Percentiles rank a stretch among this genome's conserved stretches.
Conservation (phyloP, 176 grass and related monocot species). For the Oryza rufipogon region DNA sequence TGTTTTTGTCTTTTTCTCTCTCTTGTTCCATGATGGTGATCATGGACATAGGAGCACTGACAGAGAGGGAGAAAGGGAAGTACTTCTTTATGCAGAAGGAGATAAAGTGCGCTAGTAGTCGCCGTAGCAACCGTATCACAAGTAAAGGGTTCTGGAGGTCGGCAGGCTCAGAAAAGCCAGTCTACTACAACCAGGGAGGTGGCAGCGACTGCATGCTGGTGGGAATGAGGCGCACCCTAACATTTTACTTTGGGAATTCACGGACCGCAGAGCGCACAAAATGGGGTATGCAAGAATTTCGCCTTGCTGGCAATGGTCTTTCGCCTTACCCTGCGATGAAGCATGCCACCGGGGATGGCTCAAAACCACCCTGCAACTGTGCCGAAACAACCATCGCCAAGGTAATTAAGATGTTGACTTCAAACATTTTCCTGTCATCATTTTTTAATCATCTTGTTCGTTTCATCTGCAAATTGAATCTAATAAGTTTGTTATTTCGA, state of each 20-base stretch:
- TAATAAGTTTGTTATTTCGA: no score
- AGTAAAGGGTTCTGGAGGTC: slow-evolving; percentile 61
- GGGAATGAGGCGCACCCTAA: slow-evolving; percentile 45
- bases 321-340: background rate
- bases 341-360: background rate
- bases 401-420: background rate
- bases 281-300: slow-evolving; percentile 70
- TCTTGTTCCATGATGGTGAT: background rate
- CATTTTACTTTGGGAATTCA: slow-evolving; percentile 48
- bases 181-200: background rate
- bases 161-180: slow-evolving; percentile 36
- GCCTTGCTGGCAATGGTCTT: background rate
- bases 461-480: background rate
- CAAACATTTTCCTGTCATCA: background rate
- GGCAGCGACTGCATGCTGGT: slow-evolving; percentile 31
- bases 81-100: slow-evolving; percentile 53
- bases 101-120: background rate
- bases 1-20: background rate
- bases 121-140: slow-evolving; percentile 16
- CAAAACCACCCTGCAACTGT: no score
- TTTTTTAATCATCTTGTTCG: background rate
- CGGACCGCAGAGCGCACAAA: slow-evolving; percentile 28
- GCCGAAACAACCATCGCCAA: no score
- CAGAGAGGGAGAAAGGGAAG: background rate
- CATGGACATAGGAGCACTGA: background rate